Evolutionary conservation across 306 rosid genomes (phyloP).

Genomic region (Cercis canadensis): DNA sequence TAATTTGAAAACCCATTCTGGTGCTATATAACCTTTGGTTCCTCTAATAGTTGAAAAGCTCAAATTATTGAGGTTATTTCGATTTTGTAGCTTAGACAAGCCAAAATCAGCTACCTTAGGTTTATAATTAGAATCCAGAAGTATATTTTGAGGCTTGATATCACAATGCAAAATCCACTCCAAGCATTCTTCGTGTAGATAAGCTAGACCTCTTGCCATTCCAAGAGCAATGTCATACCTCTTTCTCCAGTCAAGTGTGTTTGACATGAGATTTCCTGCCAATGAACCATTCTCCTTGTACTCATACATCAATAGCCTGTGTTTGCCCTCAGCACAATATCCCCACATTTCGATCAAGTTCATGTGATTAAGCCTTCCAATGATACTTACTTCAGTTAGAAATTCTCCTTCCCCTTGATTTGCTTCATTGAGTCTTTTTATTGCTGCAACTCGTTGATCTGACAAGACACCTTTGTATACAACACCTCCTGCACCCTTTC

Average conservation of each 20-base stretch:
- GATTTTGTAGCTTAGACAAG: background rate
- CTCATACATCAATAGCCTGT: background rate
- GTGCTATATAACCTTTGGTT: no score
- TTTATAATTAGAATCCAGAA: background rate
- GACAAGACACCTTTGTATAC: conserved; percentile 41
- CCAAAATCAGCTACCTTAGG: conserved; percentile 15
- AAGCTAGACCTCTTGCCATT: background rate
- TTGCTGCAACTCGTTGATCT: conserved; percentile 44
- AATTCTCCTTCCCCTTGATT: conserved; percentile 1
- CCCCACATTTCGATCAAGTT: conserved; percentile 18
- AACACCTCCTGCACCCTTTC: conserved; percentile 48
- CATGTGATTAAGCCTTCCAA: conserved; percentile 13
- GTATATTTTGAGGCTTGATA: background rate
- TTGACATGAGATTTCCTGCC: background rate
- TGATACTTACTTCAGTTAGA: background rate
- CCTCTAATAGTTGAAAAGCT: no score
- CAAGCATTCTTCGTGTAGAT: background rate
- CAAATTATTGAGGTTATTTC: no score
- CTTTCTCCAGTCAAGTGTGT: background rate
- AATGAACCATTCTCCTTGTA: conserved; percentile 9
- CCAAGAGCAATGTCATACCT: conserved; percentile 2
- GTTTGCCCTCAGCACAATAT: conserved; percentile 1
- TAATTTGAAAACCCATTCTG: no score
- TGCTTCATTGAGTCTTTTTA: conserved; percentile 40
- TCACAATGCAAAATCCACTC: conserved; percentile 11